Percentiles rank a stretch among this genome's conserved stretches.
Evolutionary conservation across 1,284 basidiomycete species (phyloP).

Genomic region (Ustilago bromivora): DNA sequence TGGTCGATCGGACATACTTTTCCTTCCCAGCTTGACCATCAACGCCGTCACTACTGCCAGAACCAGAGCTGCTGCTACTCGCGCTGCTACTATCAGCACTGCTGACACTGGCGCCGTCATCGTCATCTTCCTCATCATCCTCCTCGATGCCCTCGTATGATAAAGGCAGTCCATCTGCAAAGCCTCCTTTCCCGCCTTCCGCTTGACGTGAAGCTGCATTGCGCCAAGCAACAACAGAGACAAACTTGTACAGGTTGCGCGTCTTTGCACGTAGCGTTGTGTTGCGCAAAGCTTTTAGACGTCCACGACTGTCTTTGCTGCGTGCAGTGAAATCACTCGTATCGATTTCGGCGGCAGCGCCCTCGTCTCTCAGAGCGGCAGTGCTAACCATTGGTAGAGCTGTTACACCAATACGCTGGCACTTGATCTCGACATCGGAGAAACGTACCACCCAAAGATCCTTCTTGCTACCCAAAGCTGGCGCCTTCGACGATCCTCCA

Average conservation of each 20-base stretch:
- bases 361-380: slow-evolving; percentile 66
- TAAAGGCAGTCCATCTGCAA: slow-evolving; percentile 35
- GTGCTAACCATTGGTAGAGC: slow-evolving; percentile 81
- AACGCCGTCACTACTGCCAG: slow-evolving; percentile 45
- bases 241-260: slow-evolving; percentile 62
- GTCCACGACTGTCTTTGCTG: slow-evolving; percentile 61
- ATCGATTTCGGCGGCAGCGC: slow-evolving; percentile 8
- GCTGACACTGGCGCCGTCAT: slow-evolving; percentile 31
- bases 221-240: slow-evolving; percentile 54
- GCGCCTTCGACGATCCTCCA: slow-evolving; percentile 52
- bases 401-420: slow-evolving; percentile 89
- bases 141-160: slow-evolving; percentile 54
- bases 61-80: slow-evolving; percentile 11
- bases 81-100: slow-evolving; percentile 23
- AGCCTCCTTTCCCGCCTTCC: slow-evolving; percentile 10
- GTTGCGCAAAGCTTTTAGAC: slow-evolving; percentile 58
- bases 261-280: slow-evolving; percentile 61
- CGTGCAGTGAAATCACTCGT: slow-evolving; percentile 49
- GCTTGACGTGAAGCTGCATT: slow-evolving; percentile 22
- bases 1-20: slow-evolving; percentile 56
- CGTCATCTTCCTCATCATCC: slow-evolving; percentile 43
- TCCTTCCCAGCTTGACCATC: slow-evolving; percentile 45
- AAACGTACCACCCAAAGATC: slow-evolving; percentile 95
- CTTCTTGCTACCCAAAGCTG: slow-evolving; percentile 72
- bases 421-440: slow-evolving; percentile 92